Evolutionary conservation across 164 flowering plant genomes (phyloP), one percentile per base, ranked within the genome.

Genomic region (Kalanchoe fedtschenkoi): DNA sequence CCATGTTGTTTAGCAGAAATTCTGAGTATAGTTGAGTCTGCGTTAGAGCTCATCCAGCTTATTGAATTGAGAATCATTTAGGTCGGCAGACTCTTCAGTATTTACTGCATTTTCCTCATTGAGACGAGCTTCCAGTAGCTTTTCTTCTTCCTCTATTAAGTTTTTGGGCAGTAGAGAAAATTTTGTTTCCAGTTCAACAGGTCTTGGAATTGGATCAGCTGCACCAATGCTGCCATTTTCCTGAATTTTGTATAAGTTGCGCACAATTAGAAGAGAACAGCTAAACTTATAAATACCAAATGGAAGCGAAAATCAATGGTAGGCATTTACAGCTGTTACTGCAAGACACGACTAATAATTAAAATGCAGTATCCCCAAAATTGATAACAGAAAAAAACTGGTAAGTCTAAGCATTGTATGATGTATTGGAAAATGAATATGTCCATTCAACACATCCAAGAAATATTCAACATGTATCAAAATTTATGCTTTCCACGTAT

Each of bases 1-100:
- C 91, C 97, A 95, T 95, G 44, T 95, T 87, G 72, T 95, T 96
- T 68, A 89, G 75, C 62, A 95, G 67, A 66, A 95, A 95, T 70
- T 88, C 79, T 0, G 96, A 74, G 74, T 87, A 95, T 21, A 85
- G 63, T 71, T 89, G 82, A 0, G 97, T 87, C 68, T 84, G 93
- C 0, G 91, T 85, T 16, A 91, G 70, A 95, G 91, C 78, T 89
- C 96, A 51, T 91, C 96, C 71, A 95, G 61, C 72, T 84, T 88
- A 55, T 72, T 78, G 64, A 81, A 89, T 67, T 87, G 88, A 17
- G 60, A 61, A 24, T 83, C 88, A 66, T 83, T 69, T 71, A 90
- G 33, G 1, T 59, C 26, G 6, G 76, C 67, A 4, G 51, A 71
- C 34, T 66, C 81, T 28, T 47, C 62, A 1, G 73, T 39, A 26